Evolutionary conservation across 306 rosid species (phyloP), one percentile per base, ranked within the genome.

Genomic region (Ceratonia siliqua): DNA sequence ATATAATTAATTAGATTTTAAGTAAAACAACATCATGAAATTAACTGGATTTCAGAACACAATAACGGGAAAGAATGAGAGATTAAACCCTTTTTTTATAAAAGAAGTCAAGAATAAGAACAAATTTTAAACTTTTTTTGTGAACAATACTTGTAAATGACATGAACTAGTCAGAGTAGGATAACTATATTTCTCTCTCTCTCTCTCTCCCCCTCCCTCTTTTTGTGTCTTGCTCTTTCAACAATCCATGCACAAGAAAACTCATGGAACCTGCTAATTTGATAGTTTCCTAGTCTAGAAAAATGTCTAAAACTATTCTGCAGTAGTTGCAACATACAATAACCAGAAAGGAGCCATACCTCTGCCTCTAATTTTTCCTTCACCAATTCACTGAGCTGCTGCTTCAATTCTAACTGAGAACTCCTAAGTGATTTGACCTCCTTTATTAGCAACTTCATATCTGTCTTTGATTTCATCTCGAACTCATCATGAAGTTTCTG

Each of bases 351-450:
- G 67, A 63, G 43, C 68, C 75, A 70, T 78, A 94, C 98, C 98
- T 91, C 97, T 70, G 82, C 75, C 61, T 90, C 96, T 75, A 90
- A 32, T 67, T 88, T 94, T 82, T 91, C 98, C 82, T 90, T 87
- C 84, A 79, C 84, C 82, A 90, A 53, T 66, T 83, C 87, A 8
- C 92, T 65, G 57, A 89, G 90, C 68, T 94, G 96, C 76, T 84
- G 91, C 85, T 90, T 94, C 88, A 94, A 69, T 69, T 94, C 92
- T 77, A 70, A 74, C 77, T 91, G 93, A 70, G 96, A 83, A 76
- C 54, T 88, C 81, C 95, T 84, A 65, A 94, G 97, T 71, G 91
- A 84, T 82, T 90, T 94, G 78, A 92, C 94, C 84, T 94, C 99
- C 82, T 91, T 87, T 52, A 88, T 77, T 63, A 94, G 89, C 84